phyloP scores from a whole-genome alignment of 768 basidiomycete genomes.

The Lentinula lateritia region DNA sequence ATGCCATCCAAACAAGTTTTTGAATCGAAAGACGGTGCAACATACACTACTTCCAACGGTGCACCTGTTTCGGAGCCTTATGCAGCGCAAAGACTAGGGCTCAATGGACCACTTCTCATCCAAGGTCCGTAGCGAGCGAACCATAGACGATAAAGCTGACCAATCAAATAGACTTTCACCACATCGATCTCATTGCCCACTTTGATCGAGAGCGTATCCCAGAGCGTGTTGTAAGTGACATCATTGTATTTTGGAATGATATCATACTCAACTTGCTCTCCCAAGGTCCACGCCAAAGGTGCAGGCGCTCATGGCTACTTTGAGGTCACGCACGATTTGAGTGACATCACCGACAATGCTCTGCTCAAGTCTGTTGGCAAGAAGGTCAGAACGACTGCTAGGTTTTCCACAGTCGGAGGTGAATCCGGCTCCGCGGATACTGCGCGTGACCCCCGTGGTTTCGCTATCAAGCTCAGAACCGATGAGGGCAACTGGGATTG shows the following conservation, averaged over 20 bases:
- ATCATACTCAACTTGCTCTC: slow-evolving; percentile 25
- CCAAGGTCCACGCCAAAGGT: slow-evolving; percentile 85
- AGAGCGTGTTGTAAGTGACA: slow-evolving; percentile 71
- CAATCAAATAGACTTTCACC: slow-evolving; percentile 65
- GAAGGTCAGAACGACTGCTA: slow-evolving; percentile 68
- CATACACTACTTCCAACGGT: slow-evolving; percentile 86
- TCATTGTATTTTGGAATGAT: neutral
- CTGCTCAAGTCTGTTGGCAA: slow-evolving; percentile 63
- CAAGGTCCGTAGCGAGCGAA: slow-evolving; percentile 51
- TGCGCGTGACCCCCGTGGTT: slow-evolving; percentile 92
- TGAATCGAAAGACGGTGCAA: slow-evolving; percentile 45
- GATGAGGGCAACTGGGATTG: slow-evolving; percentile 90
- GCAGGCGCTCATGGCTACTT: slow-evolving; percentile 93
- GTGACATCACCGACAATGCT: slow-evolving; percentile 70
- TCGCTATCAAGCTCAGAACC: slow-evolving; percentile 85
- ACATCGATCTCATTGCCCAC: slow-evolving; percentile 86
- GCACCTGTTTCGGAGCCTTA: slow-evolving; percentile 74
- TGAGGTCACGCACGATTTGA: slow-evolving; percentile 80
- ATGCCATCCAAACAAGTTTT: slow-evolving; percentile 68
- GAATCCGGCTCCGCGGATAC: slow-evolving; percentile 85
- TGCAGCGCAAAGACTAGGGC: slow-evolving; percentile 69
- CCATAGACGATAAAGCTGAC: too few relatives aligned
- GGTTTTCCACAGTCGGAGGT: slow-evolving; percentile 94
- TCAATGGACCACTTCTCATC: slow-evolving; percentile 77
- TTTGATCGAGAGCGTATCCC: slow-evolving; percentile 96